These are phyloP conservation scores for Neopestalotiopsis clavispora DNA, from an alignment of 2,329 filamentous ascomycete genomes.

Conservation along the genomic window DNA sequence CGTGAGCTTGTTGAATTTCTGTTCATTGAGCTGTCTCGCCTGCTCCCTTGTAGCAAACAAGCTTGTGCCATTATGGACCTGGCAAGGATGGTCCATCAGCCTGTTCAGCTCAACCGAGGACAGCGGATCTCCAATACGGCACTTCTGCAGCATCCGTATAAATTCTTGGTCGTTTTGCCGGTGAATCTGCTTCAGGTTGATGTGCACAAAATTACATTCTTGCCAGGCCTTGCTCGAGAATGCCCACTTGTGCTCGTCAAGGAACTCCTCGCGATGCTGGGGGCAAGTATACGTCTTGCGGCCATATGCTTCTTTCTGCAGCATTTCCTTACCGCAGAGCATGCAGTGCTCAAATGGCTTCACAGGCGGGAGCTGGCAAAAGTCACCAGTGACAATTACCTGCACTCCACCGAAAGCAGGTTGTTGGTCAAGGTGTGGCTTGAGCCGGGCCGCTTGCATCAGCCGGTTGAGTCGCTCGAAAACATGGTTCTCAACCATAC, in stretches of 20 bases:
- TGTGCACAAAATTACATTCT: conserved; percentile 55
- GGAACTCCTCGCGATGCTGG: conserved; percentile 39
- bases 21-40: conserved; percentile 40
- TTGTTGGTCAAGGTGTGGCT: conserved; percentile 8
- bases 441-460: conserved; percentile 43
- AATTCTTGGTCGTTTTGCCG: conserved; percentile 60
- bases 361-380: conserved; percentile 65
- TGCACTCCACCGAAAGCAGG: conserved; percentile 53
- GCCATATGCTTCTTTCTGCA: not conserved
- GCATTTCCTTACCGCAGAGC: conserved; percentile 46
- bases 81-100: conserved; percentile 49
- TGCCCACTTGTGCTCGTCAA: conserved; percentile 62
- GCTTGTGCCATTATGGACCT: conserved; percentile 47
- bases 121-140: conserved; percentile 32
- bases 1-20: conserved; percentile 38
- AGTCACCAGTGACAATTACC: conserved; percentile 63
- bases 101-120: conserved; percentile 40
- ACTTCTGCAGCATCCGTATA: conserved; percentile 58
- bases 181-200: conserved; percentile 60
- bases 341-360: conserved; percentile 60
- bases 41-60: conserved; percentile 48
- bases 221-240: conserved; percentile 62
- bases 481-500: conserved; percentile 63
- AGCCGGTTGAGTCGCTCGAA: conserved; percentile 56
- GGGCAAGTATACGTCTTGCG: conserved; percentile 36